Conservation (phyloP, 495 filamentous ascomycete species). For the Thermochaetoides thermophila region DNA sequence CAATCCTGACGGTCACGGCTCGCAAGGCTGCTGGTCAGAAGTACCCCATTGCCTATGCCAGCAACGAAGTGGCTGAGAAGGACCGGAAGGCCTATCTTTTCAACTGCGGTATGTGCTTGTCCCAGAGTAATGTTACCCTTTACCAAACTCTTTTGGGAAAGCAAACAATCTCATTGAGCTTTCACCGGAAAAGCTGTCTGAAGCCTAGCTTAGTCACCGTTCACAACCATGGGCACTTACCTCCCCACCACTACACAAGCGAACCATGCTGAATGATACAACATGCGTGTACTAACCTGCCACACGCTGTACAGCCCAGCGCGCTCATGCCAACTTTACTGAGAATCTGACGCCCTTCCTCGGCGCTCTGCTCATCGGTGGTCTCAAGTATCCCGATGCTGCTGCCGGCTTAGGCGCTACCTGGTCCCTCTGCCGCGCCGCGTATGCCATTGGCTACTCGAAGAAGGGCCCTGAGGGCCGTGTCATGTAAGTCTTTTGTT, state of each 20-base stretch:
- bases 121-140: too few relatives aligned
- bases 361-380: slow-evolving; percentile 38
- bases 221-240: too few relatives aligned
- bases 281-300: too few relatives aligned
- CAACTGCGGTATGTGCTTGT: slow-evolving; percentile 36
- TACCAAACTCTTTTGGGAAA: too few relatives aligned
- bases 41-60: slow-evolving; percentile 54
- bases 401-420: slow-evolving; percentile 35
- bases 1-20: slow-evolving; percentile 22
- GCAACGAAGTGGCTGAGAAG: slow-evolving; percentile 40
- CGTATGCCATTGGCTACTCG: slow-evolving; percentile 49
- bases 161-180: too few relatives aligned
- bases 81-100: slow-evolving; percentile 32
- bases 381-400: slow-evolving; percentile 40
- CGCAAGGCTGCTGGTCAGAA: slow-evolving; percentile 42
- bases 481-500: slow-evolving; percentile 9
- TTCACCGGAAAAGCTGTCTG: too few relatives aligned
- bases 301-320: slow-evolving; percentile 42
- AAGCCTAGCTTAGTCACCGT: too few relatives aligned
- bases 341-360: slow-evolving; percentile 51
- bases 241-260: background rate
- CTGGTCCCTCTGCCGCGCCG: slow-evolving; percentile 40
- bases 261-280: too few relatives aligned
- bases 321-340: slow-evolving; percentile 55
- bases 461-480: slow-evolving; percentile 23